Evolutionary conservation across 2,329 filamentous ascomycete species (phyloP).

Genomic region (Cercospora citrullina): DNA sequence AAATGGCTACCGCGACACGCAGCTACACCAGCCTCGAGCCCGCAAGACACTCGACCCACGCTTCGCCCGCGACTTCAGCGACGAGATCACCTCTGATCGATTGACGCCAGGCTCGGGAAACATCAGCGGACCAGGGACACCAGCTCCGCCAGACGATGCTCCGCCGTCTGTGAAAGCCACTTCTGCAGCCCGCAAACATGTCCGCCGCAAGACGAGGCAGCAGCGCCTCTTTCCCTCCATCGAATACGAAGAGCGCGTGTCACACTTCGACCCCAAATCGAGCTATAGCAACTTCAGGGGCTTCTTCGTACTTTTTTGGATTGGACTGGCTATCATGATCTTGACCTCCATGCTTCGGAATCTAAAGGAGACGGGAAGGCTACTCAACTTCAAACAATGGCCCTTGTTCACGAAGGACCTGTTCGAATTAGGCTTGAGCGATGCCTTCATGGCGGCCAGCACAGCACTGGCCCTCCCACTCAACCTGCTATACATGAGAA

Average conservation of each 20-base stretch:
- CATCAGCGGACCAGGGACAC: conserved; percentile 63
- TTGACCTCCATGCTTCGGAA: conserved; percentile 92
- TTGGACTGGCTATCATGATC: conserved; percentile 93
- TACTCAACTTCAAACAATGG: conserved; percentile 85
- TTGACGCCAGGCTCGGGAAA: conserved; percentile 20
- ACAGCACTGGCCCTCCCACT: conserved; percentile 21
- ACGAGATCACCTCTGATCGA: conserved; percentile 18
- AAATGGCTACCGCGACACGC: conserved; percentile 18
- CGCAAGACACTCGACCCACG: conserved; percentile 31
- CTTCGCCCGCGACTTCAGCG: conserved; percentile 25
- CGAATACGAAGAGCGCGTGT: conserved; percentile 85
- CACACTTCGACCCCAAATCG: conserved; percentile 89
- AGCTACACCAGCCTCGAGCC: conserved; percentile 26
- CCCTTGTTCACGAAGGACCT: conserved; percentile 83
- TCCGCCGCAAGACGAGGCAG: conserved; percentile 62
- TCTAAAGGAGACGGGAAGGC: conserved; percentile 87
- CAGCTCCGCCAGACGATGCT: conserved; percentile 75
- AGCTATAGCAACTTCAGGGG: conserved; percentile 94
- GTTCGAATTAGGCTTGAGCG: conserved; percentile 79
- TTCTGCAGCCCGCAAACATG: conserved; percentile 79
- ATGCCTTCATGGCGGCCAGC: conserved; percentile 67
- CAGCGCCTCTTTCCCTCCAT: conserved; percentile 88
- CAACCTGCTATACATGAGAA: conserved; percentile 32
- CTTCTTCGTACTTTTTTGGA: conserved; percentile 99
- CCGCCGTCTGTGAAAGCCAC: conserved; percentile 88